Base-by-base conservation (phyloP, 139 green algal genomes). In the Coelastrella sp. region DNA sequence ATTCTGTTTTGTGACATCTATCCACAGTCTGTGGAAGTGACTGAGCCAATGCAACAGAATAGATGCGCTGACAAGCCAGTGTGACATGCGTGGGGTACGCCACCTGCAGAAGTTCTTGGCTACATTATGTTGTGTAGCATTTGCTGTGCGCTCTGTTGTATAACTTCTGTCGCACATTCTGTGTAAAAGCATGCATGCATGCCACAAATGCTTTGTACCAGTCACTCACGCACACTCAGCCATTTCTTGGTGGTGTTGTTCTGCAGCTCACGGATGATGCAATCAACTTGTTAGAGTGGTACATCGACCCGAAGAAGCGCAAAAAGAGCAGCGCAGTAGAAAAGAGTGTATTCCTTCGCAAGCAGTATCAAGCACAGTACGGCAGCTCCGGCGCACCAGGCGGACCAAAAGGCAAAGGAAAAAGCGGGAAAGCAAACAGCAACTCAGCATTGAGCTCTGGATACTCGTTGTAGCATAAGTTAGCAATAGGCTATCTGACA, bases 201-300 rank as follows among this genome's bases (percentile, higher is more conserved):
- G 32, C 32, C 32, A 47, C 32, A 47, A 47, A 47, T 47, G 32
- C 32, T 47, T 47, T 47, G 32, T 47, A 47, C 32, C 14, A 78
- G 3, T n/a, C 73, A 78, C 73, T 78, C 13, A 4, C 73, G n/a
- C 17, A 78, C 73, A 71, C 16, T 71, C 3, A 71, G 64, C 64
- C 16, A 14, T 7, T 71, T 11, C 64, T 14, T 71, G 64, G 11
- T 14, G 16, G 3, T 71, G 4, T 14, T 71, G 4, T 71, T 4
- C 4, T 76, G 19, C 68, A 88, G 83, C 20, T 88, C 13, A 84
- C 73, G 5, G 85, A 90, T 58, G 85, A 90, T 4, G 16, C 68
- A 8, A 75, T 90, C 5, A 77, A 90, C 74, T 56, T 90, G 85
- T 56, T 90, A 57, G 73, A 83, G 73, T 90, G 85, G 85, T 90